A percentile compares a stretch with the other conserved stretches of the same genome.
These are phyloP conservation scores for Pontederia paniculata DNA, from an alignment of 176 grass and related monocot genomes.

Conservation along the genomic window DNA sequence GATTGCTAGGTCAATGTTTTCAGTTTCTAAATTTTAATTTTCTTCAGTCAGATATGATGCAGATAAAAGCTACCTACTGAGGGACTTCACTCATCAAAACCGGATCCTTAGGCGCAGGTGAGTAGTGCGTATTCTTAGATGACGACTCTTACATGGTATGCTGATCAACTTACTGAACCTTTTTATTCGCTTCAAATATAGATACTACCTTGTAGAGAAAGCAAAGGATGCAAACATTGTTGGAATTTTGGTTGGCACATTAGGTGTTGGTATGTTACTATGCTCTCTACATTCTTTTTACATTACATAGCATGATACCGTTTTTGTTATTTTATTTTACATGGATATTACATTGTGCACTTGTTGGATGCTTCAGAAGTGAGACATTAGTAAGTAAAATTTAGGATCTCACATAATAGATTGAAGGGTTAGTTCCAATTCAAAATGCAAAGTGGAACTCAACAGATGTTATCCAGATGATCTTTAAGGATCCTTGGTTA, in stretches of 20 bases:
- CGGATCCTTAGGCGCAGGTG: constrained; percentile 91
- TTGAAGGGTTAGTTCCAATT: too few species aligned
- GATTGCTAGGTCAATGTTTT: neutral
- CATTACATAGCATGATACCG: neutral
- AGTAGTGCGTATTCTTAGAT: constrained; percentile 4
- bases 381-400: too few species aligned
- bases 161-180: constrained; percentile 1
- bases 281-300: neutral
- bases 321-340: constrained; percentile 1
- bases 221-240: constrained; percentile 93
- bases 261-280: constrained; percentile 64
- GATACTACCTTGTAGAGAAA: constrained; percentile 99
- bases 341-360: too few species aligned
- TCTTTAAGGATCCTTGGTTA: too few species aligned
- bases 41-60: constrained; percentile 78
- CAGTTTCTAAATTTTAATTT: constrained; percentile 12
- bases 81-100: constrained; percentile 53
- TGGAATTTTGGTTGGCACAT: constrained; percentile 95
- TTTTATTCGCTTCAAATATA: constrained; percentile 17
- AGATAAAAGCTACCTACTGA: constrained; percentile 39
- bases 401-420: too few species aligned
- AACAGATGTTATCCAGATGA: too few species aligned
- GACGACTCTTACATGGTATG: constrained; percentile 5
- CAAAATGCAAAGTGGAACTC: neutral
- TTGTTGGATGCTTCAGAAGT: too few species aligned